A percentile compares a stretch with the other conserved stretches of the same genome.
phyloP scores from a whole-genome alignment of 106 monocot species.

The Ottelia alismoides region DNA sequence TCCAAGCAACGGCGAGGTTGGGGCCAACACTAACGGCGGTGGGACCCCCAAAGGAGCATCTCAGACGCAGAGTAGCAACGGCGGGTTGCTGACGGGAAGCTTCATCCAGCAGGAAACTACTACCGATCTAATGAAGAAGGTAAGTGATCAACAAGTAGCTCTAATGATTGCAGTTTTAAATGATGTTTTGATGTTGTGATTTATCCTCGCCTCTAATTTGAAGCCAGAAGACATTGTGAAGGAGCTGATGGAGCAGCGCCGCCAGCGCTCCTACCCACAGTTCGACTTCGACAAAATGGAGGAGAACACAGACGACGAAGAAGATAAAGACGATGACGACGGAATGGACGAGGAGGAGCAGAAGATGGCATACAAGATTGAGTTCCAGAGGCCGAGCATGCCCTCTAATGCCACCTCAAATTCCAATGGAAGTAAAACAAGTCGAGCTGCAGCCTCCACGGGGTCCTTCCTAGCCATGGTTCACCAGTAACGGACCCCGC shows the following conservation, averaged over 20 bases:
- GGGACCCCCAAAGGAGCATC: not conserved
- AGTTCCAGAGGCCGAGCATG: conserved; percentile 15
- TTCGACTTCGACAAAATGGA: conserved; percentile 23
- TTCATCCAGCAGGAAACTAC: not conserved
- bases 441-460: not conserved
- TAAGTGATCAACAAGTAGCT: too few relatives aligned
- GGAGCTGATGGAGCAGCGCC: conserved; percentile 26
- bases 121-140: not conserved
- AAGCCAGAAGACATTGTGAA: conserved; percentile 76
- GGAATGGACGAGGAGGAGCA: conserved; percentile 23
- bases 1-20: conserved; percentile 2
- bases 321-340: conserved; percentile 44
- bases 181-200: too few relatives aligned
- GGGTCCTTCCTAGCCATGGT: too few relatives aligned
- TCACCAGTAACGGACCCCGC: too few relatives aligned
- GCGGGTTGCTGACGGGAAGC: conserved; percentile 9
- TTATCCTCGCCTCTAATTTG: conserved; percentile 24
- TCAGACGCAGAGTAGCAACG: conserved; percentile 22
- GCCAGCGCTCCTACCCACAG: not conserved
- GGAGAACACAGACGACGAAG: conserved; percentile 32
- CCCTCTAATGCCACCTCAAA: too few relatives aligned
- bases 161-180: too few relatives aligned
- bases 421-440: not conserved
- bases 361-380: conserved; percentile 12
- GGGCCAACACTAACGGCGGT: not conserved